Percentiles rank a stretch among this genome's conserved stretches.
Conservation (phyloP, 1,284 basidiomycete species). For the Melampsora americana region DNA sequence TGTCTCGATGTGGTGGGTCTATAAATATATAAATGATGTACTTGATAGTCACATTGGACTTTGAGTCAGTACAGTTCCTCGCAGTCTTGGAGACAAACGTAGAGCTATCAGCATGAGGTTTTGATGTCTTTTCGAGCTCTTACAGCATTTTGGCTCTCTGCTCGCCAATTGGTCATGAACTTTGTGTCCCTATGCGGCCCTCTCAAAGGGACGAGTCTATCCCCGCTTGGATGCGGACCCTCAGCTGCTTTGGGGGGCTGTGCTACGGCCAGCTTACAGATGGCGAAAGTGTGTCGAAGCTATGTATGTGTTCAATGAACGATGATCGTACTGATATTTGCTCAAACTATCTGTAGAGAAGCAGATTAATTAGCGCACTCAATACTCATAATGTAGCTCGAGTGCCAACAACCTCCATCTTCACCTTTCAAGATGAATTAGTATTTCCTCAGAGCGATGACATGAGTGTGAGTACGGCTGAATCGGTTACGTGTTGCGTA, state of each 20-base stretch:
- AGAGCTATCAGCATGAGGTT: neutral
- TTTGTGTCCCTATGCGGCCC: conserved; percentile 4
- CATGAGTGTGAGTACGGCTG: neutral
- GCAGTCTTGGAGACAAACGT: neutral
- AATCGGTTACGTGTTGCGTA: no score
- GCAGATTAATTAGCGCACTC: neutral
- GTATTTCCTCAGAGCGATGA: conserved; percentile 42
- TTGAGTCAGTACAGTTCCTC: conserved; percentile 5
- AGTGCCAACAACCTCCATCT: conserved; percentile 45
- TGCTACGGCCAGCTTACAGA: conserved; percentile 17
- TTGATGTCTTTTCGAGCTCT: neutral
- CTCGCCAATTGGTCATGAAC: conserved; percentile 3
- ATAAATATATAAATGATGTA: no score
- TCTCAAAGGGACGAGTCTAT: conserved; percentile 19
- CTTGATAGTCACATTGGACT: conserved; percentile 39
- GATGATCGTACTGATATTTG: neutral
- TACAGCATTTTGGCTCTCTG: conserved; percentile 31
- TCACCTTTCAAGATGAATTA: conserved; percentile 45
- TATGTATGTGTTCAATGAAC: neutral
- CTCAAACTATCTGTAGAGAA: conserved; percentile 1
- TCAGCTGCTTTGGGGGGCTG: conserved; percentile 8
- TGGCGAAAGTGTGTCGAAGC: neutral
- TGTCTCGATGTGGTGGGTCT: neutral
- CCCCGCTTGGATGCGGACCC: neutral
- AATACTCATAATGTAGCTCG: conserved; percentile 25